Percentiles rank a stretch among this genome's conserved stretches.
Conservation (phyloP, 306 rosid species). For the Trifolium subterraneum region DNA sequence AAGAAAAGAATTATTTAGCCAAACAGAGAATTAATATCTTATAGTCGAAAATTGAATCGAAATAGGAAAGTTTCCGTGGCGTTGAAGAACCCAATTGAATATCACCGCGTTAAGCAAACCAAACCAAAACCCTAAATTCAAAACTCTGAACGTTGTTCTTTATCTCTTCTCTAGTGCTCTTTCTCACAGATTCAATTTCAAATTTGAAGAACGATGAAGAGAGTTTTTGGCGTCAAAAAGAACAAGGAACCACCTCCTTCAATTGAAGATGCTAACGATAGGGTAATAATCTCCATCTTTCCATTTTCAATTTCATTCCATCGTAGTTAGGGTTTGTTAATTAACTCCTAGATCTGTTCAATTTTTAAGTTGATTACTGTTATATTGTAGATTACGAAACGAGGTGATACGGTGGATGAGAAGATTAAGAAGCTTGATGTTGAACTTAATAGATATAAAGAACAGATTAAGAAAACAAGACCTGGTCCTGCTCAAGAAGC, state of each 20-base stretch:
- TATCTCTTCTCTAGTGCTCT: not conserved
- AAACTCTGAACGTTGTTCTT: not conserved
- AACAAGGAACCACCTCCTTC: slow-evolving; percentile 94
- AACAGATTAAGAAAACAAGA: slow-evolving; percentile 92
- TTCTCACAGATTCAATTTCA: not conserved
- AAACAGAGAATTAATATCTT: too few relatives aligned
- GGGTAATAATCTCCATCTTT: slow-evolving; percentile 48
- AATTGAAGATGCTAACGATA: slow-evolving; percentile 78
- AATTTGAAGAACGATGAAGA: slow-evolving; percentile 58
- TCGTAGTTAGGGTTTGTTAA: not conserved
- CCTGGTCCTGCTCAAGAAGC: slow-evolving; percentile 98
- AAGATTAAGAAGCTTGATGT: slow-evolving; percentile 87
- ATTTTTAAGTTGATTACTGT: not conserved
- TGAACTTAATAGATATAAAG: slow-evolving; percentile 88
- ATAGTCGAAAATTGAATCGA: too few relatives aligned
- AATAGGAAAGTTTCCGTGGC: not conserved
- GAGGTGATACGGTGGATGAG: slow-evolving; percentile 88
- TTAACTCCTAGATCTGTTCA: slow-evolving; percentile 21
- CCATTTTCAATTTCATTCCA: not conserved
- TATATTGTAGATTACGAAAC: slow-evolving; percentile 68
- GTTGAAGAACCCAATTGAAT: not conserved
- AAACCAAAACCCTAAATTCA: slow-evolving; percentile 16
- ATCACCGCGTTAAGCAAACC: slow-evolving; percentile 5
- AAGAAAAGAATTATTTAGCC: too few relatives aligned
- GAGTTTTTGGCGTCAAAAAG: slow-evolving; percentile 85